Evolutionary conservation across 225 moss, liverwort and hornwort genomes (phyloP), one percentile per base, ranked within the genome.

Genomic region (Rhytidiadelphus loreus): DNA sequence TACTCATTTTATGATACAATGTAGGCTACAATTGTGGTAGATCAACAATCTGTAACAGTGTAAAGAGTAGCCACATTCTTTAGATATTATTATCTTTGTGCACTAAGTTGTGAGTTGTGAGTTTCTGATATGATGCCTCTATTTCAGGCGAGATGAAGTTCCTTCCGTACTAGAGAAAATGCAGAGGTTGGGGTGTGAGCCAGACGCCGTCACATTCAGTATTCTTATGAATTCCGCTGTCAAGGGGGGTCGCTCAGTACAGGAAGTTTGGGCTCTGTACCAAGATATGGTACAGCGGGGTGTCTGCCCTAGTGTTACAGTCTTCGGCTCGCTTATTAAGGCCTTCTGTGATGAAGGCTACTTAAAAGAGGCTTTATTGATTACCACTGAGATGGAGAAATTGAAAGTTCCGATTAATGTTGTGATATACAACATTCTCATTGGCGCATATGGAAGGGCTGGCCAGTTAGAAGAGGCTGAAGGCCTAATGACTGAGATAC

Each of bases 351-450:
- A 94, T 77, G 93, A 85, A 89, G 96, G 97, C 50, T 89, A 91
- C 71, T 87, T 93, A 35, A 94, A 94, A 85, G 91, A 96, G 83
- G 99, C 99, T 56, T 87, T 97, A 15, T 85, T 95, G 59, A 86
- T 95, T 44, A 91, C 93, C 79, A 86, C 93, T 53, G 96, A 96
- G 68, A 96, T 99, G 97, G 97, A 99, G 88, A 96, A 91, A 82
- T 78, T 93, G 80, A 92, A 91, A 44, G 39, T 97, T 41, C 90
- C 83, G 50, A 85, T 90, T 20, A 99, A 90, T 81, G 85, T 91
- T 79, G 89, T 97, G 46, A 94, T 99, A 56, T 99, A 95, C 91
- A 99, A 99, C 75, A 99, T 93, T 43, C 94, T 99, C 78, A 97
- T 97, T 56, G 93, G 95, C 86, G 97, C 96, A 30, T 96, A 93